Percentiles rank a stretch among this genome's conserved stretches.
Evolutionary conservation across 345 rosid genomes (phyloP).

Genomic region (Euphorbia lathyris): DNA sequence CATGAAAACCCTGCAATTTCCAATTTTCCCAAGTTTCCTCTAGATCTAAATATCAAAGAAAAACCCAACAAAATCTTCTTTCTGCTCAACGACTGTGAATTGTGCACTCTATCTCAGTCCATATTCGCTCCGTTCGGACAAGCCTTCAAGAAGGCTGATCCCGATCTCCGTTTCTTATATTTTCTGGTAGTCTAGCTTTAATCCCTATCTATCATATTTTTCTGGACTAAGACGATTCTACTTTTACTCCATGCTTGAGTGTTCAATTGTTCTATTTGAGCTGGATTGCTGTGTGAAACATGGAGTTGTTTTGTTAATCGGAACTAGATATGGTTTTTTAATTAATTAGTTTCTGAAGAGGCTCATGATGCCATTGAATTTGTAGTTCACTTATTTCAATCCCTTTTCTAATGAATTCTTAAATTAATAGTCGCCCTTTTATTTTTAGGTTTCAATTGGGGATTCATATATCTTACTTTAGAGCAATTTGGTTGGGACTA

Average conservation of each 20-base stretch:
- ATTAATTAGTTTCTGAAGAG: neutral
- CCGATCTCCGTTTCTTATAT: neutral
- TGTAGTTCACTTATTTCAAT: neutral
- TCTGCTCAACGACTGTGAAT: neutral
- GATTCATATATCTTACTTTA: neutral
- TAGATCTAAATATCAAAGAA: conserved; percentile 21
- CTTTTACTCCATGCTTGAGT: neutral
- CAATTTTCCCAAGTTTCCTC: neutral
- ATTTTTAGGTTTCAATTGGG: neutral
- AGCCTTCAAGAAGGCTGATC: neutral
- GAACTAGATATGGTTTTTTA: neutral
- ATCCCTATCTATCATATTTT: neutral
- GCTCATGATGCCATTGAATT: neutral
- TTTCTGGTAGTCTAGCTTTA: neutral
- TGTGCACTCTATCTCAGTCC: neutral
- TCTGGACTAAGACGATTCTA: neutral
- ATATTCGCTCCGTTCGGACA: conserved; percentile 8
- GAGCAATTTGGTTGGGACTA: neutral
- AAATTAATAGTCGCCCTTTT: neutral
- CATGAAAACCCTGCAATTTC: neutral
- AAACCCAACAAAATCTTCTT: neutral
- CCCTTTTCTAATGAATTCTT: neutral
- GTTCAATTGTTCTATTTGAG: neutral
- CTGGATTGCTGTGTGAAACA: neutral
- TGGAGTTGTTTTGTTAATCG: neutral